Base-by-base conservation (phyloP, 2,329 filamentous ascomycete genomes). In the Aspergillus sp. region DNA sequence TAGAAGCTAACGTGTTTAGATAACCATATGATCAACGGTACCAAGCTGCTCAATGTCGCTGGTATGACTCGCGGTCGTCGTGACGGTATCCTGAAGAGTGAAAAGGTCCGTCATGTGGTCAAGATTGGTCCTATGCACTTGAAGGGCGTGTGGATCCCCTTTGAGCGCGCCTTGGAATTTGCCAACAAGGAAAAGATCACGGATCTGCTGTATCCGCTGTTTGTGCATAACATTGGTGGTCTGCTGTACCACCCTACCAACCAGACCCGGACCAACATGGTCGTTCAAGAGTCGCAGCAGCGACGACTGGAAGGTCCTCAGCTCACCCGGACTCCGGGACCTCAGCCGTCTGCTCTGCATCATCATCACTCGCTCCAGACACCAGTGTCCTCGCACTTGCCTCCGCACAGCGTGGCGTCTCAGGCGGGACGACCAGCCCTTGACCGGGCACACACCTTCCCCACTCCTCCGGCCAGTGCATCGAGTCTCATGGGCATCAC, bases 101-200 rank as follows among this genome's bases (percentile, higher is more conserved):
- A 97, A 71, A 98, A 97, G 72, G 83, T 90, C 49, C 84, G 93
- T 58, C 90, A 96, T 69, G 93, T 97, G 10, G 93, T 97, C 51
- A 98, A 98, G 74, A 97, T 98, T 66, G 93, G 93, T 0, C 93
- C 93, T 3, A 98, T 98, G 93, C 93, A 97, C 66, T 74, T 98
- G 41, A 98, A 98, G 74, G 93, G 93, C 63, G 90, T 95, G 57
- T 95, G 90, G 90, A 98, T 98, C 62, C 93, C 93, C 2, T 97
- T 95, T 61, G 93, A 97, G 60, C 85, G 93, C 56, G 93, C 93
- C n/a, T 75, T 98, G 46, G 93, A 97, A 61, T 97, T 98, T 66
- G 93, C 93, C 56, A 98, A 98, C 75, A 97, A 96, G 78, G 93
- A 98, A 71, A 97, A 97, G 74, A 98, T 97, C 55, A 97, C 93